These are phyloP conservation scores for Coprinellus aureogranulatus DNA, from an alignment of 768 basidiomycete genomes.

Conservation along the genomic window DNA sequence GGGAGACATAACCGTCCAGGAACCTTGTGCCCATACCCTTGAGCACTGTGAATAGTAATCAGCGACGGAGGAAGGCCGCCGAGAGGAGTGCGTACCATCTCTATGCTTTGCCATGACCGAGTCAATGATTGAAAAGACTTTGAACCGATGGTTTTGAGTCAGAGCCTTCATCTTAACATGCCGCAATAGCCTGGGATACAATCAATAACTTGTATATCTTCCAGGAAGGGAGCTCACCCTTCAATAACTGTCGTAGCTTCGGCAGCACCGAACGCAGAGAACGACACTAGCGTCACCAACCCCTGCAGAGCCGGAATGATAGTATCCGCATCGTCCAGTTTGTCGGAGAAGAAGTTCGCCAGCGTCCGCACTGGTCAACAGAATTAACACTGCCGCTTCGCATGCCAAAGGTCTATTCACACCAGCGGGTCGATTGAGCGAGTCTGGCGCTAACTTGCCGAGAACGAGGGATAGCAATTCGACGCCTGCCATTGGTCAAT, in stretches of 20 bases:
- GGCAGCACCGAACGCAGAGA: slow-evolving; percentile 59
- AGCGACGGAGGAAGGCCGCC: neutral
- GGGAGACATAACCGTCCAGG: slow-evolving; percentile 64
- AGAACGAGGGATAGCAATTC: slow-evolving; percentile 77
- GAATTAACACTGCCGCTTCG: slow-evolving; percentile 5
- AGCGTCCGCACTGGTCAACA: slow-evolving; percentile 69
- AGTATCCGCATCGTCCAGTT: slow-evolving; percentile 83
- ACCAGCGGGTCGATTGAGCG: slow-evolving; percentile 83
- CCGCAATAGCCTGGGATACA: slow-evolving; percentile 56
- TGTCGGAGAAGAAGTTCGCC: slow-evolving; percentile 77
- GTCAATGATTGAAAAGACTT: slow-evolving; percentile 81
- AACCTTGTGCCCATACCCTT: slow-evolving; percentile 73
- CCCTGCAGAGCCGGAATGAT: slow-evolving; percentile 81
- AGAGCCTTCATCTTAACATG: slow-evolving; percentile 81
- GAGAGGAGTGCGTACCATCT: slow-evolving; percentile 43
- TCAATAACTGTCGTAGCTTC: slow-evolving; percentile 68
- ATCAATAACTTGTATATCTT: slow-evolving; percentile 3
- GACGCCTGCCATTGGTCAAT: slow-evolving; percentile 57
- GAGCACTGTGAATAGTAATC: slow-evolving; percentile 46
- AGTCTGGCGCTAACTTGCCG: slow-evolving; percentile 52
- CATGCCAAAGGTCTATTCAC: slow-evolving; percentile 19
- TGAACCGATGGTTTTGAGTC: slow-evolving; percentile 77
- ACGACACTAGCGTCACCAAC: slow-evolving; percentile 59
- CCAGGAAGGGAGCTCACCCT: slow-evolving; percentile 35
- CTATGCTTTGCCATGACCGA: slow-evolving; percentile 69